Evolutionary conservation across 2,329 filamentous ascomycete species (phyloP).

Genomic region (Berkeleyomyces rouxiae): DNA sequence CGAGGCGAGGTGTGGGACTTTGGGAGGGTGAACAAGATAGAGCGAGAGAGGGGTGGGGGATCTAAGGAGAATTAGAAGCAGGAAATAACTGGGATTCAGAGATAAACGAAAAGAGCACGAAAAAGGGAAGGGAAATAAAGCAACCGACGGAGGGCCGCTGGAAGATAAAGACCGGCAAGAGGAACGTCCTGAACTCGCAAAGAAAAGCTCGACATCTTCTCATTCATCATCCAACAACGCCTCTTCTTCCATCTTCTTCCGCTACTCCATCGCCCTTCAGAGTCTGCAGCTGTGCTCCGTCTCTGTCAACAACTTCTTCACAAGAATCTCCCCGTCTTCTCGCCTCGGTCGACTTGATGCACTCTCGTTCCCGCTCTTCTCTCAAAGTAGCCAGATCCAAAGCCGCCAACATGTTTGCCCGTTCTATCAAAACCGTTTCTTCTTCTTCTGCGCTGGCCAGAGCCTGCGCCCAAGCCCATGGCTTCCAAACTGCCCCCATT

Average conservation of each 20-base stretch:
- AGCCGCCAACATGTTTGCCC: constrained; percentile 9
- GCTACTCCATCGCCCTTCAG: background rate
- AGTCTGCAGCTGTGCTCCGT: background rate
- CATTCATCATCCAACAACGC: background rate
- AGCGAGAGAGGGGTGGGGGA: background rate
- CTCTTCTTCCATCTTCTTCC: background rate
- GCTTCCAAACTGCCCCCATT: background rate
- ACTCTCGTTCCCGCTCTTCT: background rate
- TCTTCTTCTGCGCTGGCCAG: constrained; percentile 2
- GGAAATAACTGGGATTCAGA: constrained; percentile 1
- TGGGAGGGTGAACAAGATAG: background rate
- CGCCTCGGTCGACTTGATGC: background rate
- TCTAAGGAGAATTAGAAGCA: background rate
- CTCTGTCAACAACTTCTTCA: background rate
- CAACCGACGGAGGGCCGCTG: background rate
- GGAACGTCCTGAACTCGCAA: background rate
- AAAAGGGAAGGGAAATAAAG: background rate
- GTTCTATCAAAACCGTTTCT: constrained; percentile 9
- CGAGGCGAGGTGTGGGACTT: background rate
- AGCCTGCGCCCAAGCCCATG: background rate
- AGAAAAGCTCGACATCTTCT: background rate
- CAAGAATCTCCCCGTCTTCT: background rate
- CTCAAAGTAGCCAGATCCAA: background rate
- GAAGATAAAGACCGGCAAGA: background rate
- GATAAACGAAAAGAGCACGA: background rate